Evolutionary conservation across 768 basidiomycete genomes (phyloP).

Genomic region (Pleurotus cornucopiae): DNA sequence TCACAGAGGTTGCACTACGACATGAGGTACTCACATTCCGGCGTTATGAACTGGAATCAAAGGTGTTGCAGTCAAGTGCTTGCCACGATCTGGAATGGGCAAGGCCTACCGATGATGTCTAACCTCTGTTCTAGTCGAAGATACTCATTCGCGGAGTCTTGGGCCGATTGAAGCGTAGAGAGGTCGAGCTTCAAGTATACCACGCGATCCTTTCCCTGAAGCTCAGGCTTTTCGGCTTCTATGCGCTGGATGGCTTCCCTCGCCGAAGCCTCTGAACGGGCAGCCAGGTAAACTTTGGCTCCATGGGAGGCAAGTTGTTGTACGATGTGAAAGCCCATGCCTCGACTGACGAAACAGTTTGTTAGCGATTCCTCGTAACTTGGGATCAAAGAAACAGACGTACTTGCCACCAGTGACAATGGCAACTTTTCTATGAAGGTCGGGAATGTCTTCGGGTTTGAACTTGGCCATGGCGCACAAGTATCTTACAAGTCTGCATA

Average conservation of each 20-base stretch:
- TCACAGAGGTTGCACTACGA: not conserved
- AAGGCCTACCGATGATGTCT: constrained; percentile 8
- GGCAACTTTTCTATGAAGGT: constrained; percentile 3
- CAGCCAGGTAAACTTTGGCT: constrained; percentile 30
- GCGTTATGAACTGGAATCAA: constrained; percentile 1
- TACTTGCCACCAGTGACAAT: constrained; percentile 9
- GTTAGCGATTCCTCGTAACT: not conserved
- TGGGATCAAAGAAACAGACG: not conserved
- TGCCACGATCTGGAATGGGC: not conserved
- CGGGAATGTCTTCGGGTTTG: not conserved
- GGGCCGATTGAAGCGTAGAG: constrained; percentile 23
- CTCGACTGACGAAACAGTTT: constrained; percentile 6
- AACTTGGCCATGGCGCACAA: too few species aligned
- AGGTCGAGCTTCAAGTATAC: constrained; percentile 33
- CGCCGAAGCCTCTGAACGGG: constrained; percentile 20
- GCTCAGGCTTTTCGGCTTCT: constrained; percentile 20
- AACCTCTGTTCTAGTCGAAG: constrained; percentile 5
- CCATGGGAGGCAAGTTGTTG: constrained; percentile 20
- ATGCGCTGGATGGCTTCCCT: constrained; percentile 22
- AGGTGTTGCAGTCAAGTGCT: not conserved
- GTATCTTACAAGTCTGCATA: too few species aligned
- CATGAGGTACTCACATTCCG: not conserved
- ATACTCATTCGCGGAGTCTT: constrained; percentile 24
- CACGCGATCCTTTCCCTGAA: constrained; percentile 23
- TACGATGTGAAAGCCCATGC: constrained; percentile 13